Conservation (phyloP, 257 asterid genomes). For the Solanum piurae region DNA sequence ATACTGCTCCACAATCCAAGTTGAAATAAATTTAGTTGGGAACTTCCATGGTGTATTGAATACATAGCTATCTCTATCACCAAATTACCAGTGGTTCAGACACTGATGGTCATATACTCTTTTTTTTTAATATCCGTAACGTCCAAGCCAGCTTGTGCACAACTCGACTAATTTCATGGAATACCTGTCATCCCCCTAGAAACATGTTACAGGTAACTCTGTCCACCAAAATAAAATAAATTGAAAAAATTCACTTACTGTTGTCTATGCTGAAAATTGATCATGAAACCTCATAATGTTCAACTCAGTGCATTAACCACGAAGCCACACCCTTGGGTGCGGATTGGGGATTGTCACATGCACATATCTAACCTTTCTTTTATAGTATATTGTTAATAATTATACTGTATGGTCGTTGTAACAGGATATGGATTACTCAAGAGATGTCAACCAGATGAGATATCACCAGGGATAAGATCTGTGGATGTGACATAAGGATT, state of each 20-base stretch:
- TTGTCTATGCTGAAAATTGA: neutral
- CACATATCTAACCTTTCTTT: neutral
- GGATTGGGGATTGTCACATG: no score
- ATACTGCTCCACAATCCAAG: neutral
- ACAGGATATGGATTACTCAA: slow-evolving; percentile 64
- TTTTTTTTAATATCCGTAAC: no score
- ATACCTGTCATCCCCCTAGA: neutral
- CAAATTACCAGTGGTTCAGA: neutral
- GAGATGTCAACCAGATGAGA: slow-evolving; percentile 35
- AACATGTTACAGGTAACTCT: neutral
- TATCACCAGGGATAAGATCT: slow-evolving; percentile 66
- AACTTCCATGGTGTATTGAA: neutral
- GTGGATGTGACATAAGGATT: slow-evolving; percentile 42
- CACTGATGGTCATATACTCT: neutral
- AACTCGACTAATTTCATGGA: neutral
- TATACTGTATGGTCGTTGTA: slow-evolving; percentile 16
- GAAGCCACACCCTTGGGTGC: neutral
- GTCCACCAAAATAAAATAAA: neutral
- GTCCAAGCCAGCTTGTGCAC: no score
- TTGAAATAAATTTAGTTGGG: neutral
- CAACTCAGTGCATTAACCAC: neutral
- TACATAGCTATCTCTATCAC: neutral
- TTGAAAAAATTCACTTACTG: no score
- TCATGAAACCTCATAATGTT: neutral
- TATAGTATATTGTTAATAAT: neutral